phyloP scores from a whole-genome alignment of 495 filamentous ascomycete species.

The Daldinia decipiens region DNA sequence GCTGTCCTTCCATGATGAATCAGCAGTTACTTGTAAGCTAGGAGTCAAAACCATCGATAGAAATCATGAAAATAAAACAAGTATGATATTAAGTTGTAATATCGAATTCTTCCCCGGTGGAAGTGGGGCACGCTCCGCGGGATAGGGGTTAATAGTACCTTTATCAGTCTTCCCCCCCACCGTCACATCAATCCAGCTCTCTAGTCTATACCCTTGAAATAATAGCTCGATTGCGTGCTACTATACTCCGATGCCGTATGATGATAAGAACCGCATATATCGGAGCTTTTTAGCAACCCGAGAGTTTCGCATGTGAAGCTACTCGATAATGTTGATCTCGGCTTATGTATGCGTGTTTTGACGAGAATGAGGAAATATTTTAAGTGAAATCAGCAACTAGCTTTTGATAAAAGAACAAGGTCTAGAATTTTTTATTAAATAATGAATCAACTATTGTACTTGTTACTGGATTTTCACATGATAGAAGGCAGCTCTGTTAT shows the following conservation, averaged over 20 bases:
- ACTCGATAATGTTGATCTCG: neutral
- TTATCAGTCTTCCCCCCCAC: conserved; percentile 27
- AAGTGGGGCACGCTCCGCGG: conserved; percentile 16
- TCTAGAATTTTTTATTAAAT: no score
- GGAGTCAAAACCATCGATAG: neutral
- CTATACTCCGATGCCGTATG: conserved; percentile 25
- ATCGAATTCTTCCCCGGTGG: conserved; percentile 7
- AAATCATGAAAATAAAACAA: neutral
- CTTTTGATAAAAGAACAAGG: no score
- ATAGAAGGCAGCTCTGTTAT: no score
- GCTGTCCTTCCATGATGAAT: conserved; percentile 30
- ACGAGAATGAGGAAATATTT: neutral
- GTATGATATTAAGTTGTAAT: neutral
- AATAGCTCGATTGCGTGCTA: conserved; percentile 28
- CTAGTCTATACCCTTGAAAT: conserved; percentile 17
- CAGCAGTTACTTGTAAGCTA: neutral
- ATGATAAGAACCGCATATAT: conserved; percentile 12
- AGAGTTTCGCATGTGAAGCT: conserved; percentile 8
- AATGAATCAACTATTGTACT: no score
- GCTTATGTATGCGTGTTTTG: neutral
- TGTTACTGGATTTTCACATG: no score
- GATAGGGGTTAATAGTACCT: neutral
- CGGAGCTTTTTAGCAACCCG: neutral
- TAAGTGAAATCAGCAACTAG: neutral
- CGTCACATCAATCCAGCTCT: conserved; percentile 22